Percentiles rank a stretch among this genome's conserved stretches.
phyloP scores from a whole-genome alignment of 176 grass and related monocot species.

The Tuctoria greenei region DNA sequence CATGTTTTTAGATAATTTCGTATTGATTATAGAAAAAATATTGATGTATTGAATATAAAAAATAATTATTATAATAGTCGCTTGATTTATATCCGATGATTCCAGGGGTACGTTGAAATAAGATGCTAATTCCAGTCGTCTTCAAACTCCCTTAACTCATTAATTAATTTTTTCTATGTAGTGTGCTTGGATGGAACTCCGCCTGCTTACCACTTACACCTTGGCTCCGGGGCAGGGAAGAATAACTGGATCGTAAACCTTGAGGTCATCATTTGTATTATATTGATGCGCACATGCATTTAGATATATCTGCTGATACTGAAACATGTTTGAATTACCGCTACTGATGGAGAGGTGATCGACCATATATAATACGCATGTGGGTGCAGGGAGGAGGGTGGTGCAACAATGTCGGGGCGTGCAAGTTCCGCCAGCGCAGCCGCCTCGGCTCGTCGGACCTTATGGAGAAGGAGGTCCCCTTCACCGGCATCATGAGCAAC shows the following conservation, averaged over 20 bases:
- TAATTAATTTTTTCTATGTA: slow-evolving; percentile 16
- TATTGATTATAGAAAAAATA: too few species aligned
- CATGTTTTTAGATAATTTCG: too few species aligned
- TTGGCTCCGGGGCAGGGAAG: slow-evolving; percentile 53
- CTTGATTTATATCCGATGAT: too few species aligned
- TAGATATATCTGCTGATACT: too few species aligned
- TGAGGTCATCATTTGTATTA: slow-evolving; percentile 66
- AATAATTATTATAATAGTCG: too few species aligned
- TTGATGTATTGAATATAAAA: too few species aligned
- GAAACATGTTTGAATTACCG: not conserved
- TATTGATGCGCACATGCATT: not conserved
- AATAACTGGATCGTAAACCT: slow-evolving; percentile 75
- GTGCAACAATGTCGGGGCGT: slow-evolving; percentile 69
- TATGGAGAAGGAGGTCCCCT: slow-evolving; percentile 65
- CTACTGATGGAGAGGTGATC: not conserved
- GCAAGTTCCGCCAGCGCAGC: slow-evolving; percentile 46
- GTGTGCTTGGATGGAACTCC: slow-evolving; percentile 86
- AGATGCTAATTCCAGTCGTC: too few species aligned
- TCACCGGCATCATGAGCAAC: slow-evolving; percentile 69
- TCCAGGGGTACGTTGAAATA: too few species aligned
- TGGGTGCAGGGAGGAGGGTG: slow-evolving; percentile 80
- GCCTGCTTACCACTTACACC: slow-evolving; percentile 66
- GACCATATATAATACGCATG: too few species aligned
- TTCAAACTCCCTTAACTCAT: too few species aligned
- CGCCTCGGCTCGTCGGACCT: slow-evolving; percentile 63